Base-by-base conservation (phyloP, 2,329 filamentous ascomycete genomes). In the Scedosporium minutisporum region DNA sequence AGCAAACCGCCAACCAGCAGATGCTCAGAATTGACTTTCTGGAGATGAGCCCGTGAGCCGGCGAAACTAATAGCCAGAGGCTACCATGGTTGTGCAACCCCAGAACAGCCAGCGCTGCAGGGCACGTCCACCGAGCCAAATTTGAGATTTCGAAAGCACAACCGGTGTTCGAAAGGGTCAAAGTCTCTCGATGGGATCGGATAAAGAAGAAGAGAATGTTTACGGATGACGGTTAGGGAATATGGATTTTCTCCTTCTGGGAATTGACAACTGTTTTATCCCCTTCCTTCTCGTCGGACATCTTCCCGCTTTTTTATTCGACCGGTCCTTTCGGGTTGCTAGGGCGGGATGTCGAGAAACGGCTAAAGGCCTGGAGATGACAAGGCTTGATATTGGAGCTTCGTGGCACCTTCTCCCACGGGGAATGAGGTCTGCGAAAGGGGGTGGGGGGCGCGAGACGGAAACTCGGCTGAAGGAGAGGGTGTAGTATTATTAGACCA, bases 351-450 rank as follows among this genome's bases (percentile, higher is more conserved):
- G 51, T 27, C 51, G 23, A 23, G 51, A 55, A 16, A 60, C 58
- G 58, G 58, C 58, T 60, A 60, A 60, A 60, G 21, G n/a, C n/a
- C 58, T 44, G 16, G 16, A 12, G 25, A 44, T 25, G 44, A 53
- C 59, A 53, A 61, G 59, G 59, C 44, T 53, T 29, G 59, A 53
- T 61, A 61, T 61, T 61, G 44, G 6, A 51, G 42, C 59, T 51
- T 61, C 44, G 59, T 53, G 25, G 42, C 59, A 61, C 23, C 23
- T 33, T 38, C 23, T 12, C 33, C 12, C 25, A 44, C 44, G n/a
- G 59, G 59, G 2, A 18, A 12, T n/a, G 23, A 27, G 58, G 23
- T 42, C 58, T 51, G 44, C 29, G 44, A 25, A 18, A 27, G 21
- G 51, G 23, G 18, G 21, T 16, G 9, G 51, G 51, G 21, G 6